Percentiles rank a stretch among this genome's conserved stretches.
These are phyloP conservation scores for Heterobasidion parviporum DNA, from an alignment of 1,284 basidiomycete species.

Conservation along the genomic window DNA sequence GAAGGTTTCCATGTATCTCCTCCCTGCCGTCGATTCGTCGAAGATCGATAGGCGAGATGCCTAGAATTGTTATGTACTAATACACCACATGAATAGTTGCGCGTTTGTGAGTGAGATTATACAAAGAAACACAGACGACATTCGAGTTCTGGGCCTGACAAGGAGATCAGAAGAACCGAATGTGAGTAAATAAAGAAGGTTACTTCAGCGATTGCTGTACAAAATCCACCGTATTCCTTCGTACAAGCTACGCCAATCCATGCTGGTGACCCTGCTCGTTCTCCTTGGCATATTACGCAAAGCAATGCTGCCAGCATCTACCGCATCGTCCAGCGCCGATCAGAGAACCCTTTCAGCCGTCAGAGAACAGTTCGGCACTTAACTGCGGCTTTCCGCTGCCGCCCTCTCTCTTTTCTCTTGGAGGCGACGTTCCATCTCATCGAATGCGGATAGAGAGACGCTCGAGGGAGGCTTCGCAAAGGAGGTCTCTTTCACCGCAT, in stretches of 20 bases:
- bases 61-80: too few species aligned
- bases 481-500: background rate
- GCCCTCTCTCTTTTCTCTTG: slow-evolving; percentile 31
- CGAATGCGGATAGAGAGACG: slow-evolving; percentile 50
- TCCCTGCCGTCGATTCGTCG: too few species aligned
- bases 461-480: slow-evolving; percentile 1
- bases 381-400: slow-evolving; percentile 7
- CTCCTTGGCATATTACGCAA: background rate
- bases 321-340: background rate
- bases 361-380: background rate
- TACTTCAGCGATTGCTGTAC: slow-evolving; percentile 26
- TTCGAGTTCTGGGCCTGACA: too few species aligned
- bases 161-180: too few species aligned
- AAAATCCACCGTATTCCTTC: slow-evolving; percentile 32
- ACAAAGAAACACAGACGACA: too few species aligned
- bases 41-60: too few species aligned
- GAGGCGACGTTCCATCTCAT: slow-evolving; percentile 54
- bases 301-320: background rate
- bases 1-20: too few species aligned
- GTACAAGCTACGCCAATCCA: slow-evolving; percentile 20
- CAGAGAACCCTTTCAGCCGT: background rate
- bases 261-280: slow-evolving; percentile 10
- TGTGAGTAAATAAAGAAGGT: background rate
- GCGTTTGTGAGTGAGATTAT: too few species aligned
- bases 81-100: too few species aligned